Evolutionary conservation across 2,329 filamentous ascomycete species (phyloP), one percentile per base, ranked within the genome.

Genomic region (Fusarium sterilihyphosum): DNA sequence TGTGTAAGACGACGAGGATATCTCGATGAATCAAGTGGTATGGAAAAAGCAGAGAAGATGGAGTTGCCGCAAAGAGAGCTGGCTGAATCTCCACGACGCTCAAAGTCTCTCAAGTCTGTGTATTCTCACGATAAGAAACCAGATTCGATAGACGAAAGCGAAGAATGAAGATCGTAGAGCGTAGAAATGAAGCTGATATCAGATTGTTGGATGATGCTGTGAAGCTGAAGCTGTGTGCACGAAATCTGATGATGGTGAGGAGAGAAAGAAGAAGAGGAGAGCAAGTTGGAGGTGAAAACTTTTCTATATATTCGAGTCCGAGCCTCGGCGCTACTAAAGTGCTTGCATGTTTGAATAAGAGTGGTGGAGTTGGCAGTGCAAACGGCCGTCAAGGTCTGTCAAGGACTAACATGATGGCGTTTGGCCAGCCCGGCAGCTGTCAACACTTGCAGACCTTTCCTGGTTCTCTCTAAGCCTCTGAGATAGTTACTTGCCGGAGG

Each of bases 161-260:
- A 58, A 59, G 54, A 31, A 22, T 31, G 65, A 54, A 59, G 53
- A 29, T 35, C n/a, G 64, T 49, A 58, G 49, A 56, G 26, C 31
- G 26, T n/a, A 31, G 49, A 53, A n/a, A 33, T 24, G 56, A 22
- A 49, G 40, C 37, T 29, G 35, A 22, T 73, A 60, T 49, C 70
- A 73, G 70, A 66, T 50, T n/a, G 29, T 26, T 41, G 70, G 37
- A 66, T 50, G 41, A 46, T 70, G 31, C n/a, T 43, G 24, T 46
- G 40, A 58, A 31, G 29, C 49, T 24, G 54, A n/a, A 37, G 52
- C 35, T 40, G 52, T 17, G 24, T 29, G 52, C 54, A 40, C 22
- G 35, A 43, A 53, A 66, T 73, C 65, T 67, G 70, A 71, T 20
- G 65, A 58, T 59, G 70, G 12, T 60, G 31, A 46, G 43, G 44